These are phyloP conservation scores for Kodamaea leandrae DNA, from an alignment of 805 yeast genomes.

Conservation along the genomic window DNA sequence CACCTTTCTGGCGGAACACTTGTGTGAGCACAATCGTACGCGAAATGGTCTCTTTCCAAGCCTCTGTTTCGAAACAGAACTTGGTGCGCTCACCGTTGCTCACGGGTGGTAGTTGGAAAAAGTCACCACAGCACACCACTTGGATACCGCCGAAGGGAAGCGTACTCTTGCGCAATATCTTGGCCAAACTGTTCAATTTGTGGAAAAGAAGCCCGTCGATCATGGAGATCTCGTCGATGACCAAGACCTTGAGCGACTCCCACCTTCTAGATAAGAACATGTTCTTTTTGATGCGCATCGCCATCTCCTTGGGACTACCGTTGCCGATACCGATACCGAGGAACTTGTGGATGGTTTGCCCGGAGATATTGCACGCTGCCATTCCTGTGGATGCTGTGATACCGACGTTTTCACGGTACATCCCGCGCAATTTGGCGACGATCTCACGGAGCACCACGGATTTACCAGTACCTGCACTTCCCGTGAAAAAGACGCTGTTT, in stretches of 20 bases:
- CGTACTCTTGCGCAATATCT: slow-evolving; percentile 46
- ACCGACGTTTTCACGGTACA: slow-evolving; percentile 57
- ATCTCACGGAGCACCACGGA: slow-evolving; percentile 65
- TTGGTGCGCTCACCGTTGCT: slow-evolving; percentile 26
- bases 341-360: slow-evolving; percentile 80
- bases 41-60: slow-evolving; percentile 65
- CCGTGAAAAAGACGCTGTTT: slow-evolving; percentile 68
- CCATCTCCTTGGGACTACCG: slow-evolving; percentile 46
- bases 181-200: slow-evolving; percentile 70
- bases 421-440: slow-evolving; percentile 37
- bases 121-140: slow-evolving; percentile 87
- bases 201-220: slow-evolving; percentile 76
- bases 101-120: slow-evolving; percentile 94
- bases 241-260: slow-evolving; percentile 65
- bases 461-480: slow-evolving; percentile 88
- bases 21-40: slow-evolving; percentile 68
- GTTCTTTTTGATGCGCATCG: slow-evolving; percentile 48
- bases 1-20: slow-evolving; percentile 89
- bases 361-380: slow-evolving; percentile 94
- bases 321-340: slow-evolving; percentile 82
- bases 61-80: slow-evolving; percentile 72
- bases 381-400: slow-evolving; percentile 95
- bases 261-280: slow-evolving; percentile 51
- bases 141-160: slow-evolving; percentile 94
- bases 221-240: slow-evolving; percentile 95